phyloP scores from a whole-genome alignment of 306 rosid genomes.

The Prinsepia uniflora region DNA sequence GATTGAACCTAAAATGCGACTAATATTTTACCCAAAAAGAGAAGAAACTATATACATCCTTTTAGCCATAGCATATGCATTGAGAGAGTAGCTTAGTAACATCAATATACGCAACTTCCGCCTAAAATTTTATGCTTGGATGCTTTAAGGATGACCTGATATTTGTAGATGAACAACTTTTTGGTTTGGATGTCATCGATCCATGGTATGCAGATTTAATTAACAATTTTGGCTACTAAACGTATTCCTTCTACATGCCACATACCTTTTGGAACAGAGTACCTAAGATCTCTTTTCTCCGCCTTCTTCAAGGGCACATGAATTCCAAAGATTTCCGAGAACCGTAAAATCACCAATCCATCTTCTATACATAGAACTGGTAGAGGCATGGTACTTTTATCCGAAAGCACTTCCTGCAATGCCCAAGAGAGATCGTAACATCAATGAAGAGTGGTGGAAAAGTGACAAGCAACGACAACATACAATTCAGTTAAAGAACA shows the following conservation, averaged over 20 bases:
- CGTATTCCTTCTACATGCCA: neutral
- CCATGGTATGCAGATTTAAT: no score
- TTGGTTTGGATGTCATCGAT: no score
- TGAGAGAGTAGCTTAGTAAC: slow-evolving; percentile 10
- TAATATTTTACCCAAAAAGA: neutral
- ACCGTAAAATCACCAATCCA: slow-evolving; percentile 73
- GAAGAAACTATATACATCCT: neutral
- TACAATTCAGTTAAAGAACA: neutral
- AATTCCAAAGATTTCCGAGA: slow-evolving; percentile 91
- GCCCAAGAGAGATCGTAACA: slow-evolving; percentile 13
- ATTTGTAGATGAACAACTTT: neutral
- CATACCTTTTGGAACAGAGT: slow-evolving; percentile 63
- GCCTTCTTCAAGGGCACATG: slow-evolving; percentile 67
- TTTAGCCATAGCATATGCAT: slow-evolving; percentile 1
- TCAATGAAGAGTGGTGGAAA: neutral
- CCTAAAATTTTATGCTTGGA: neutral
- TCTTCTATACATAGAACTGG: slow-evolving; percentile 87
- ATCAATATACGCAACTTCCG: neutral
- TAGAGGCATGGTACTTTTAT: slow-evolving; percentile 44
- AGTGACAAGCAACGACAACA: neutral
- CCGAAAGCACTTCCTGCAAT: slow-evolving; percentile 34
- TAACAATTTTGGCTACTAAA: no score
- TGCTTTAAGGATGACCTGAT: slow-evolving; percentile 21
- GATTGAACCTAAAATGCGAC: neutral
- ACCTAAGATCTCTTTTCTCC: slow-evolving; percentile 75